Evolutionary conservation across 2,329 filamentous ascomycete genomes (phyloP).

Genomic region (Purpureocillium takamizusanense): DNA sequence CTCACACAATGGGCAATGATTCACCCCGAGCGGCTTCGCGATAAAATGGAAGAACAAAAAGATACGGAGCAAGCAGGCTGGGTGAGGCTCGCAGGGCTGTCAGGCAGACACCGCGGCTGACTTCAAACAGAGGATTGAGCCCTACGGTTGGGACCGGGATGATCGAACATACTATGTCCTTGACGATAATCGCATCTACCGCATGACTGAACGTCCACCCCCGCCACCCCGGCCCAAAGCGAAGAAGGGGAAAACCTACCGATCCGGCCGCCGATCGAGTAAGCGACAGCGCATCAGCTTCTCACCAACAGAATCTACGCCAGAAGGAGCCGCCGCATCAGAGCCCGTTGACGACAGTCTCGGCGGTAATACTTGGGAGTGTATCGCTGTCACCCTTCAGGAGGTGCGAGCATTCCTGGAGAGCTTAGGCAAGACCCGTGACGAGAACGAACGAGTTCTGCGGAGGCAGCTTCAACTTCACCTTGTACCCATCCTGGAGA

Average conservation of each 20-base stretch:
- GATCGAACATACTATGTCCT: conserved; percentile 84
- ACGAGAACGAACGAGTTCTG: conserved; percentile 77
- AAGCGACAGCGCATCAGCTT: conserved; percentile 60
- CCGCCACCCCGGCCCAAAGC: conserved; percentile 55
- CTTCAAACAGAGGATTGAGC: conserved; percentile 56
- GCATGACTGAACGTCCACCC: conserved; percentile 64
- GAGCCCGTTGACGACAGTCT: conserved; percentile 44
- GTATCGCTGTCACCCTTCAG: conserved; percentile 69
- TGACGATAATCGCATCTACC: conserved; percentile 90
- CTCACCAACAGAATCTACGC: conserved; percentile 11
- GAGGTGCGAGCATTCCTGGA: conserved; percentile 68
- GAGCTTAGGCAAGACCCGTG: conserved; percentile 64
- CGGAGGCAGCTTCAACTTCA: conserved; percentile 64
- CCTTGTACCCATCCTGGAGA: conserved; percentile 76
- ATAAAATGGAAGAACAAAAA: conserved; percentile 74
- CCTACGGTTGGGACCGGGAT: conserved; percentile 79
- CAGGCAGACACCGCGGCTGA: conserved; percentile 9
- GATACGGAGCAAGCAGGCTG: conserved; percentile 75
- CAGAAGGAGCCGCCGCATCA: conserved; percentile 24
- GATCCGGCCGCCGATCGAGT: conserved; percentile 52
- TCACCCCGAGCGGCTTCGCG: conserved; percentile 78
- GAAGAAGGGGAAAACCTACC: conserved; percentile 45
- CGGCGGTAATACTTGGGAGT: conserved; percentile 81
- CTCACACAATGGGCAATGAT: conserved; percentile 83
- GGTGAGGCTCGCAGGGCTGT: conserved; percentile 43